Evolutionary conservation across 306 rosid species (phyloP), one percentile per base, ranked within the genome.

Genomic region (Prunus mongolica): DNA sequence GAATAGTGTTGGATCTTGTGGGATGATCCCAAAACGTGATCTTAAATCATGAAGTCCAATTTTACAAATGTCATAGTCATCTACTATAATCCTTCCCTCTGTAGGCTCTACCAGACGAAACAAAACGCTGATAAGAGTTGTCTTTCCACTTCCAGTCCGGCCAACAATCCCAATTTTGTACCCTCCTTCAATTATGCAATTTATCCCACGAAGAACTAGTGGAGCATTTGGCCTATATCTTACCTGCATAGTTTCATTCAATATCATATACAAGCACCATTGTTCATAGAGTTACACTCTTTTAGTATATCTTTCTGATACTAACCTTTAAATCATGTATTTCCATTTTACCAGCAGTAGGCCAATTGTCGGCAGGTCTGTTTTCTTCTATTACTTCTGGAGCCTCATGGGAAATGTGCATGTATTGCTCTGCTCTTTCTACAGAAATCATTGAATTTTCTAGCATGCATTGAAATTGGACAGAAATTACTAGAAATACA

Each of bases 131-230:
- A 82, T 77, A 51, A 77, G 79, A 72, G 85, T 82, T 8, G 85
- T 77, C 73, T 82, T 82, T 50, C 85, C 85, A 67, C 79, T 82
- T 38, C 85, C 85, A n/a, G 82, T 82, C 45, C 85, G 32, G 54
- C 85, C 85, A 24, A 82, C 85, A 2, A 82, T 77, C 14, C 79
- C 85, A 38, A 82, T 61, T 55, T 77, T 82, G 50, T 82, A 25
- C 3, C 82, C 79, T 60, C 85, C 85, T 67, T 82, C 85, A 58
- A 82, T 72, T 28, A 34, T 60, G 27, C 78, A 82, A 22, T 64
- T 77, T 58, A 82, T 77, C 38, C 85, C 85, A 25, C 9, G 79
- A 22, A 81, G 84, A 67, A 82, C 76, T 22, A 77, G n/a, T 9
- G 82, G 85, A 67, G 85, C 14, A 60, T 60, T 72, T 30, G 76